Conservation (phyloP, 495 filamentous ascomycete genomes). For the Aspergillus olivimuriae region DNA sequence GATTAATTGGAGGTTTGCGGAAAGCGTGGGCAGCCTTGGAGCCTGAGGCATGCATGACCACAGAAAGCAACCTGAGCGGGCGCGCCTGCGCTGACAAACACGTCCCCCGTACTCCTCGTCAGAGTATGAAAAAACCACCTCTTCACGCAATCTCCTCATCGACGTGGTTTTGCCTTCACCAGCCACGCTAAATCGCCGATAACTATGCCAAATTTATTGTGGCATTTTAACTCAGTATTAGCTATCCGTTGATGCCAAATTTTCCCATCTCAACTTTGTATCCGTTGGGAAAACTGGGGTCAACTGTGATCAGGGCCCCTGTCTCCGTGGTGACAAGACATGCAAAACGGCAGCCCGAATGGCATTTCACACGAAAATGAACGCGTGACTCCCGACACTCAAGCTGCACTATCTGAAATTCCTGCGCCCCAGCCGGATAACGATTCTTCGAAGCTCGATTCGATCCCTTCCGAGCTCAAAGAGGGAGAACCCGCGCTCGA, state of each 20-base stretch:
- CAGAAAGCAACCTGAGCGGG: constrained; percentile 11
- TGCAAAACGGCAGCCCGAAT: constrained; percentile 52
- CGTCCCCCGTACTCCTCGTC: constrained; percentile 18
- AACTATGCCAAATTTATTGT: constrained; percentile 59
- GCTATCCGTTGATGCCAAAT: constrained; percentile 61
- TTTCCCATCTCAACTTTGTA: constrained; percentile 52
- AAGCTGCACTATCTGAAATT: constrained; percentile 19
- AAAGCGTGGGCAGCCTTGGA: not conserved
- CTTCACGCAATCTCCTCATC: constrained; percentile 33
- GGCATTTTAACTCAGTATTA: constrained; percentile 40
- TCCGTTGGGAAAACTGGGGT: constrained; percentile 64
- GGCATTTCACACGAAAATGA: constrained; percentile 43
- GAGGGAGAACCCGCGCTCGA: constrained; percentile 25
- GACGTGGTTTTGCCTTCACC: constrained; percentile 28
- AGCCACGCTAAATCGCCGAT: constrained; percentile 37
- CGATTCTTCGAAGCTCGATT: constrained; percentile 23
- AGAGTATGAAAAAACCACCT: constrained; percentile 39
- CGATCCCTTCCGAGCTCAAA: constrained; percentile 25
- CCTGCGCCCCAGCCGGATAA: constrained; percentile 18
- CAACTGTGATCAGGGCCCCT: constrained; percentile 42
- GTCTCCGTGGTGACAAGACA: constrained; percentile 48
- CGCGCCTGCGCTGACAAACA: constrained; percentile 30
- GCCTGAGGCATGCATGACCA: constrained; percentile 20
- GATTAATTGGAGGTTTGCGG: constrained; percentile 28
- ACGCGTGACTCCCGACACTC: constrained; percentile 32